These are phyloP conservation scores for Aspergillus tanneri DNA, from an alignment of 2,329 filamentous ascomycete species.

Conservation along the genomic window DNA sequence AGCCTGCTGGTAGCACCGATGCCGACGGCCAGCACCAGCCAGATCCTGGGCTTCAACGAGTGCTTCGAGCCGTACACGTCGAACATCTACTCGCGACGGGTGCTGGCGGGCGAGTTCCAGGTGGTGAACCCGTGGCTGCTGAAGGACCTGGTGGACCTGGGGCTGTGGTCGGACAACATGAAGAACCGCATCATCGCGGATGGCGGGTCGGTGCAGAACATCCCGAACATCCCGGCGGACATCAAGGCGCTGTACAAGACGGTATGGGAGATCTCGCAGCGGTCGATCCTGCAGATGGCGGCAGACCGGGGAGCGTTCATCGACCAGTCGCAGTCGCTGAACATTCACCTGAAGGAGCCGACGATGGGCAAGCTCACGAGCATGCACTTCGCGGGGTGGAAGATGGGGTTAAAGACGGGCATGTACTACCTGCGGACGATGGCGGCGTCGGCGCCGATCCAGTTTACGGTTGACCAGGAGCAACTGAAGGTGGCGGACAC, in stretches of 20 bases:
- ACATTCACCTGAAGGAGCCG: conserved; percentile 99
- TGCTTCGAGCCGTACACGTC: conserved; percentile 99
- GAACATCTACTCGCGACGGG: conserved; percentile 98
- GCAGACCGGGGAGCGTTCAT: conserved; percentile 98
- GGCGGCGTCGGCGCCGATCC: conserved; percentile 93
- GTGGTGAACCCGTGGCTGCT: conserved; percentile 98
- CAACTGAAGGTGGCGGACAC: conserved; percentile 84
- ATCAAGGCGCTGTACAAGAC: conserved; percentile 99
- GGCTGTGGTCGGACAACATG: conserved; percentile 98
- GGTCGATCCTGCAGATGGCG: conserved; percentile 93
- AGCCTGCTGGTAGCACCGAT: conserved; percentile 92
- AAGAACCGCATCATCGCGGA: conserved; percentile 99
- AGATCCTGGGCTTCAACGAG: conserved; percentile 98
- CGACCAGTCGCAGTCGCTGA: conserved; percentile 97
- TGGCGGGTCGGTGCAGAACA: conserved; percentile 91
- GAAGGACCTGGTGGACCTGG: conserved; percentile 96
- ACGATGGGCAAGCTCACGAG: conserved; percentile 99
- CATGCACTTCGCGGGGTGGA: conserved; percentile 99
- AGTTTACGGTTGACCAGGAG: conserved; percentile 98
- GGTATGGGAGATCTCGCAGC: conserved; percentile 98
- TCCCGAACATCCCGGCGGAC: conserved; percentile 92
- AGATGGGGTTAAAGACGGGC: conserved; percentile 97
- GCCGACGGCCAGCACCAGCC: conserved; percentile 95
- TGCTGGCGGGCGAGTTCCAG: conserved; percentile 97
- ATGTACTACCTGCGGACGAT: conserved; percentile 99